Base-by-base conservation (phyloP, 78 protist genomes). In the Dictyostelium citrinum region DNA sequence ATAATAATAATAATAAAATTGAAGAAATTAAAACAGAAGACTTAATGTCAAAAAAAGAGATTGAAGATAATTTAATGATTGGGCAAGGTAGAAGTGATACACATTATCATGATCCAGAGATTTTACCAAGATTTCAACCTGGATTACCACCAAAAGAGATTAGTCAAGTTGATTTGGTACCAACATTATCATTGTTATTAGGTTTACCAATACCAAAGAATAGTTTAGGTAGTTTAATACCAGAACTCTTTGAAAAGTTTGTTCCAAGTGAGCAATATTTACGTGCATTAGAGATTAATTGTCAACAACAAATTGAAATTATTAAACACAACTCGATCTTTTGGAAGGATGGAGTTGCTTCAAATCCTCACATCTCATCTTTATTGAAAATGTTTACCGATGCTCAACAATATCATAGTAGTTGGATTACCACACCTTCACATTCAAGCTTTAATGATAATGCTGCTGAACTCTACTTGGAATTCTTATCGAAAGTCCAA, bases 81-180 rank as follows among this genome's bases (percentile, higher is more conserved):
- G 58, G 31, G n/a, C 64, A 45, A 37, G 82, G 82, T 77, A 77
- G 82, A 77, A 39, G 55, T 45, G 82, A 77, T 70, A 33, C 45
- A 33, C 77, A 70, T 70, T 29, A 49, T 33, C 27, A 58, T 55
- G 84, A 80, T 29, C 31, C 35, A 16, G 78, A 67, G 17, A 72
- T 79, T 31, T 60, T 67, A 24, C 81, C 80, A 74, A 60, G 24
- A 67, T 51, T 46, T 82, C 83, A 67, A 55, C 83, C 82, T 27
- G 58, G 43, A 12, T 11, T n/a, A 27, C 37, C 81, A 79, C 77
- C 90, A 3, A 51, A 16, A 41, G 83, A 71, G 60, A 82, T 96
- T 12, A 70, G 58, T 27, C 98, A 97, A 68, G 91, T 95, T 22
- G 98, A 97, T 76, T 12, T 97, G 14, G 96, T 84, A 9, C 96